These are phyloP conservation scores for Xylaria sp. DNA, from an alignment of 2,329 filamentous ascomycete genomes.

Conservation along the genomic window DNA sequence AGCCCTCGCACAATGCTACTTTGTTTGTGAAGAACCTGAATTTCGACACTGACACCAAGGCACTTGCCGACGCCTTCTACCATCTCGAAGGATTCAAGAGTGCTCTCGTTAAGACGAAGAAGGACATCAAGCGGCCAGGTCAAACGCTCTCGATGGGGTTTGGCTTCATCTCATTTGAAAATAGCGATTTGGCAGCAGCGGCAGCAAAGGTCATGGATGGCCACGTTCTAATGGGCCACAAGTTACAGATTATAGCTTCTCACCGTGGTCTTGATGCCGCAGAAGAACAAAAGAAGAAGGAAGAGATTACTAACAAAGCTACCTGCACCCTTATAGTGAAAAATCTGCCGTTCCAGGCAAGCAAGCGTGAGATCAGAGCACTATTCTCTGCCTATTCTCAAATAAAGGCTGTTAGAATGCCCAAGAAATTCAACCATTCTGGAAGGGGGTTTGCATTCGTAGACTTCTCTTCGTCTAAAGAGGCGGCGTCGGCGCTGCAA, in stretches of 20 bases:
- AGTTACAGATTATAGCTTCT: constrained; percentile 82
- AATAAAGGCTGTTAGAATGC: constrained; percentile 88
- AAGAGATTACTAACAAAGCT: constrained; percentile 82
- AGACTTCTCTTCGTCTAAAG: constrained; percentile 88
- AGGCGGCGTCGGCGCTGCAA: constrained; percentile 89
- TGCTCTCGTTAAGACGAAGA: constrained; percentile 90
- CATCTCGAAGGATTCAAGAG: constrained; percentile 87
- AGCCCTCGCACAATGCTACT: constrained; percentile 67
- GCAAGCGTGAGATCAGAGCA: constrained; percentile 87
- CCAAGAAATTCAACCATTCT: constrained; percentile 89
- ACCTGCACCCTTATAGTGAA: constrained; percentile 92
- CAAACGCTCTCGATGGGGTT: constrained; percentile 96
- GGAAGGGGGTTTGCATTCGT: constrained; percentile 96
- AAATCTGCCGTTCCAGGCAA: constrained; percentile 95
- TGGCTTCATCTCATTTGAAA: constrained; percentile 89
- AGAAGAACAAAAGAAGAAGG: constrained; percentile 80
- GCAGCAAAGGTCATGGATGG: constrained; percentile 89
- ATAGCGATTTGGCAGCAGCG: constrained; percentile 76
- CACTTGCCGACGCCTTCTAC: constrained; percentile 77
- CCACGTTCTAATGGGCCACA: constrained; percentile 83
- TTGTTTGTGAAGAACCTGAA: constrained; percentile 96
- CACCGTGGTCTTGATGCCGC: constrained; percentile 88
- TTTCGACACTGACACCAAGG: constrained; percentile 82
- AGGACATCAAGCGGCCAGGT: constrained; percentile 87
- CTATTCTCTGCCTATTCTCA: constrained; percentile 86